Evolutionary conservation across 768 basidiomycete species (phyloP).

Genomic region (Baorangia bicolor): DNA sequence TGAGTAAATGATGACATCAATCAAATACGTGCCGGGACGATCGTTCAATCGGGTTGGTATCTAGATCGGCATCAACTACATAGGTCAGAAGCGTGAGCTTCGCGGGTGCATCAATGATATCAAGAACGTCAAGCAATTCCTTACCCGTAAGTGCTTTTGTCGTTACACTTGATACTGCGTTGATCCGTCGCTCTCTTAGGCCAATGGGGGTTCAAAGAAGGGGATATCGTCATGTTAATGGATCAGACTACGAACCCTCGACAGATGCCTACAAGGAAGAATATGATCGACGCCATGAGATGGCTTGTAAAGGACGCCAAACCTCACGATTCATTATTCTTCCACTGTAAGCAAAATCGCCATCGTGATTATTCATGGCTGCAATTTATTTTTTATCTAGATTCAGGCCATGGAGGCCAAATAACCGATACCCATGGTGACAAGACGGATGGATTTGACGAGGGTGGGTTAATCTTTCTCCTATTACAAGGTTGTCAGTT

Average conservation of each 20-base stretch:
- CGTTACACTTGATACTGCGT: neutral
- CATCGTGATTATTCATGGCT: neutral
- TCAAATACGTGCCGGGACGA: neutral
- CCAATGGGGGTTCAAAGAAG: slow-evolving; percentile 46
- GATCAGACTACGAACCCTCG: slow-evolving; percentile 45
- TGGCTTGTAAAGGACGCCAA: slow-evolving; percentile 71
- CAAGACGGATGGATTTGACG: slow-evolving; percentile 77
- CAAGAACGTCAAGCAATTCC: slow-evolving; percentile 63
- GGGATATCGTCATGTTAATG: slow-evolving; percentile 57
- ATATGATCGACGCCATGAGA: slow-evolving; percentile 58
- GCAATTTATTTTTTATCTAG: slow-evolving; percentile 34
- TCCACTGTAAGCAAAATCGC: slow-evolving; percentile 51
- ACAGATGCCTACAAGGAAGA: slow-evolving; percentile 49
- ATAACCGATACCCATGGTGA: slow-evolving; percentile 75
- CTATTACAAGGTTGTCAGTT: neutral
- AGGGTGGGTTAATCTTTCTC: slow-evolving; percentile 43
- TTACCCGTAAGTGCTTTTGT: slow-evolving; percentile 47
- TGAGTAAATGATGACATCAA: slow-evolving; percentile 18
- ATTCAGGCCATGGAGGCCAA: slow-evolving; percentile 97
- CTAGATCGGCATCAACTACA: slow-evolving; percentile 81
- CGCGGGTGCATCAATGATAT: slow-evolving; percentile 84
- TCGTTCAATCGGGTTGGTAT: neutral
- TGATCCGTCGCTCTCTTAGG: slow-evolving; percentile 23
- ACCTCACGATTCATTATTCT: slow-evolving; percentile 72
- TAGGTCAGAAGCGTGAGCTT: slow-evolving; percentile 59